phyloP scores from a whole-genome alignment of 2,329 filamentous ascomycete species.

The Ambrosiella xylebori region DNA sequence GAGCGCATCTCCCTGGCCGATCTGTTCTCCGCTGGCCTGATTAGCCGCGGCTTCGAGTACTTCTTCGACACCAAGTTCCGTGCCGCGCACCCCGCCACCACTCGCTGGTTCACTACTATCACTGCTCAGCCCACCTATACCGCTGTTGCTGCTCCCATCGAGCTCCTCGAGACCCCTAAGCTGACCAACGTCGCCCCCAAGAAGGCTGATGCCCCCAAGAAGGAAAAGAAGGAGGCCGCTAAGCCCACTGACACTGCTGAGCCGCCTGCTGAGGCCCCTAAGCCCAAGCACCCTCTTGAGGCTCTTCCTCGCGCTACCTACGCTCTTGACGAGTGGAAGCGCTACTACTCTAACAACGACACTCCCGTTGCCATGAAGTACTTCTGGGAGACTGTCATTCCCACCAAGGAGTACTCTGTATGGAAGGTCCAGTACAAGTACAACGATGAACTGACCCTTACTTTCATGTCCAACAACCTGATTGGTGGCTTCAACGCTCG shows the following conservation, averaged over 20 bases:
- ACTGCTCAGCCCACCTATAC: constrained; percentile 85
- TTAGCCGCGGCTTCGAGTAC: constrained; percentile 78
- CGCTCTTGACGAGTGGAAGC: constrained; percentile 94
- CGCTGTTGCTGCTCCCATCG: constrained; percentile 55
- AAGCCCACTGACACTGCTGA: constrained; percentile 22
- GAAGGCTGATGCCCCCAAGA: constrained; percentile 57
- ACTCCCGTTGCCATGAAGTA: constrained; percentile 73
- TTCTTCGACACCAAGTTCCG: constrained; percentile 90
- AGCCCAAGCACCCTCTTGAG: constrained; percentile 94
- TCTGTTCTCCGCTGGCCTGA: constrained; percentile 63
- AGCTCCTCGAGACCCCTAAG: constrained; percentile 70
- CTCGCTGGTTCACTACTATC: constrained; percentile 90
- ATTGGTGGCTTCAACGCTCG: constrained; percentile 96
- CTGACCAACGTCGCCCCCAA: constrained; percentile 53
- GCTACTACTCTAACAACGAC: constrained; percentile 93
- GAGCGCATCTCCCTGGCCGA: constrained; percentile 97
- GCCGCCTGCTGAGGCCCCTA: constrained; percentile 44
- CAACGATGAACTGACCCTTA: constrained; percentile 90
- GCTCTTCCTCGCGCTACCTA: constrained; percentile 62
- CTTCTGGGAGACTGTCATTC: constrained; percentile 87
- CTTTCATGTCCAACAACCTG: constrained; percentile 98
- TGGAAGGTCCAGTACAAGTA: constrained; percentile 97
- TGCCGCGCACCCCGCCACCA: constrained; percentile 61
- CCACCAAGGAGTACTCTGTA: constrained; percentile 87
- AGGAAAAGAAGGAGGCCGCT: constrained; percentile 22